These are phyloP conservation scores for Fusarium acutatum DNA, from an alignment of 2,329 filamentous ascomycete species.

Conservation along the genomic window DNA sequence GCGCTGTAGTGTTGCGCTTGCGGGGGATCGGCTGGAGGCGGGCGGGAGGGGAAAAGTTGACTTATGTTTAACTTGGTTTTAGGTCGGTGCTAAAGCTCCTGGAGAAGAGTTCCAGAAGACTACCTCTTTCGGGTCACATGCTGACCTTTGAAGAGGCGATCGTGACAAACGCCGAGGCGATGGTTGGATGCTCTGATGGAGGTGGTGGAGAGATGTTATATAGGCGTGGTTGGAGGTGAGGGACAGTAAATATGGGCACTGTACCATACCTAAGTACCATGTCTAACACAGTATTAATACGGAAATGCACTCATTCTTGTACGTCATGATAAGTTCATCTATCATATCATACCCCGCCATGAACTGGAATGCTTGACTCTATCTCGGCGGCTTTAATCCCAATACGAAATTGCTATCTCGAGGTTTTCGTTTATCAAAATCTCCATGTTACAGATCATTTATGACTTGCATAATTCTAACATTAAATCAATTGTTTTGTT, in stretches of 20 bases:
- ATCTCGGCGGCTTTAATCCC: background rate
- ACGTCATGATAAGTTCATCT: slow-evolving; percentile 26
- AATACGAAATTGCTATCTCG: background rate
- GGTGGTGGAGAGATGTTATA: slow-evolving; percentile 33
- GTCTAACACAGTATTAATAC: background rate
- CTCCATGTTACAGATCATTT: background rate
- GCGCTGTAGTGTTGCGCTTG: slow-evolving; percentile 23
- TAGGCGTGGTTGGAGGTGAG: slow-evolving; percentile 12
- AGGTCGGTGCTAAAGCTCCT: slow-evolving; percentile 11
- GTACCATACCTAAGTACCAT: background rate
- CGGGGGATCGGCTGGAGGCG: slow-evolving; percentile 34
- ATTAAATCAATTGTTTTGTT: slow-evolving; percentile 13
- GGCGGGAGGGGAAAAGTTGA: slow-evolving; percentile 15
- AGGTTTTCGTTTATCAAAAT: background rate
- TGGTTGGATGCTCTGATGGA: slow-evolving; percentile 38
- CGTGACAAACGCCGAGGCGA: slow-evolving; percentile 44
- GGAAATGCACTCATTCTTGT: background rate
- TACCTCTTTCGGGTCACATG: slow-evolving; percentile 36
- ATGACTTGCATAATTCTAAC: background rate
- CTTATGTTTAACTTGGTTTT: background rate
- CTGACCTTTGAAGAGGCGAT: slow-evolving; percentile 39
- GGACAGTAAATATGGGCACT: background rate
- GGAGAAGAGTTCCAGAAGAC: slow-evolving; percentile 39
- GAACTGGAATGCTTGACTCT: background rate
- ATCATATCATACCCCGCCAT: slow-evolving; percentile 26